Percentiles rank a stretch among this genome's conserved stretches.
These are phyloP conservation scores for Alternaria tenuissima DNA, from an alignment of 2,329 filamentous ascomycete genomes.

Conservation along the genomic window DNA sequence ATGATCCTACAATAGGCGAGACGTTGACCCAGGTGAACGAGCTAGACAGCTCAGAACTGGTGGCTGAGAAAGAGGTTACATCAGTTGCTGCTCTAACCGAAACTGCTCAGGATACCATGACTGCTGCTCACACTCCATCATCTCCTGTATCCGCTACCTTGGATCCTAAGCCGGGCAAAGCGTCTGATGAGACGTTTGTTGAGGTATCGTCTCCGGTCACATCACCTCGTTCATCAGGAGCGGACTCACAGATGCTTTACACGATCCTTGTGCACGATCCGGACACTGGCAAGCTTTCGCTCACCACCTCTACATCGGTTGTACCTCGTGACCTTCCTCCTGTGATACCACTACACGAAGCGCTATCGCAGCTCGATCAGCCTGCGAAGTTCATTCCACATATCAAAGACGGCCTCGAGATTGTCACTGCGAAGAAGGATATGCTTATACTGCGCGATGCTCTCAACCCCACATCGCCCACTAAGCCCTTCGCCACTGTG, in stretches of 20 bases:
- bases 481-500: slow-evolving; percentile 16
- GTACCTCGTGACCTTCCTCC: slow-evolving; percentile 26
- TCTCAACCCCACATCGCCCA: slow-evolving; percentile 15
- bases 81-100: not conserved
- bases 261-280: slow-evolving; percentile 42
- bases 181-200: not conserved
- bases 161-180: not conserved
- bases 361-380: slow-evolving; percentile 36
- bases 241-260: slow-evolving; percentile 24
- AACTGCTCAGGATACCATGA: not conserved
- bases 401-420: slow-evolving; percentile 36
- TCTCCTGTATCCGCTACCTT: not conserved
- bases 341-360: slow-evolving; percentile 37
- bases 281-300: slow-evolving; percentile 33
- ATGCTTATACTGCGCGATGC: slow-evolving; percentile 42
- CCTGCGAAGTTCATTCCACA: slow-evolving; percentile 44
- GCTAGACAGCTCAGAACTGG: not conserved
- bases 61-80: not conserved
- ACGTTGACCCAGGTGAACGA: not conserved
- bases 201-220: not conserved
- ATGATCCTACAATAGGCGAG: slow-evolving; percentile 14
- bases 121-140: not conserved
- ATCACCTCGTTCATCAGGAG: not conserved
- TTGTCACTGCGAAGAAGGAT: slow-evolving; percentile 39
- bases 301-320: slow-evolving; percentile 33